These are phyloP conservation scores for Kalmusia sp. DNA, from an alignment of 2,329 filamentous ascomycete species.

Conservation along the genomic window DNA sequence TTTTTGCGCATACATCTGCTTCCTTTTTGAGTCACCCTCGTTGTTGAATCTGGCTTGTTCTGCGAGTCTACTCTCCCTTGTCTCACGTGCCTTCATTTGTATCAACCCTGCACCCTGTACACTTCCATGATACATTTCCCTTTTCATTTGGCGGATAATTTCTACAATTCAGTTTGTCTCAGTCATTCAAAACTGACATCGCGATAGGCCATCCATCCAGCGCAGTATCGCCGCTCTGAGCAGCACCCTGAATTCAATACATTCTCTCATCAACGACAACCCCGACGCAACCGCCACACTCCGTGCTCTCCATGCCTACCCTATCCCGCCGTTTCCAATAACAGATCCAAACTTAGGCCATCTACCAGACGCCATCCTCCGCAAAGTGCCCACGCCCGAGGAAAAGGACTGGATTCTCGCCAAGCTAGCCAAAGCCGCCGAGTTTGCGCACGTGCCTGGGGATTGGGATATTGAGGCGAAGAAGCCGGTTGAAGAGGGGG, in stretches of 20 bases:
- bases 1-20: not conserved
- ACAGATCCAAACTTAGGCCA: constrained; percentile 46
- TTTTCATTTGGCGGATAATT: no score
- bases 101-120: no score
- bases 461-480: constrained; percentile 37
- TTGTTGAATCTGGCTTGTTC: no score
- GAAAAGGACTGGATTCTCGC: constrained; percentile 41
- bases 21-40: not conserved
- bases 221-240: constrained; percentile 14
- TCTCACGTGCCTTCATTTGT: no score
- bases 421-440: constrained; percentile 31
- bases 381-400: constrained; percentile 33
- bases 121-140: no score
- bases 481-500: constrained; percentile 18
- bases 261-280: constrained; percentile 15
- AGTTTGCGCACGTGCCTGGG: constrained; percentile 37
- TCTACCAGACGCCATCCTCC: constrained; percentile 31
- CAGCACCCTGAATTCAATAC: constrained; percentile 13
- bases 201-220: constrained; percentile 19
- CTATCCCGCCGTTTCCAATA: constrained; percentile 9
- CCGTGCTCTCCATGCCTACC: constrained; percentile 11
- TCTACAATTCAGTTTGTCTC: no score
- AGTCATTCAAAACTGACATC: no score
- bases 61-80: no score
- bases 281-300: constrained; percentile 2